These are phyloP conservation scores for Rhodofomes roseus DNA, from an alignment of 1,284 basidiomycete species.

Conservation along the genomic window DNA sequence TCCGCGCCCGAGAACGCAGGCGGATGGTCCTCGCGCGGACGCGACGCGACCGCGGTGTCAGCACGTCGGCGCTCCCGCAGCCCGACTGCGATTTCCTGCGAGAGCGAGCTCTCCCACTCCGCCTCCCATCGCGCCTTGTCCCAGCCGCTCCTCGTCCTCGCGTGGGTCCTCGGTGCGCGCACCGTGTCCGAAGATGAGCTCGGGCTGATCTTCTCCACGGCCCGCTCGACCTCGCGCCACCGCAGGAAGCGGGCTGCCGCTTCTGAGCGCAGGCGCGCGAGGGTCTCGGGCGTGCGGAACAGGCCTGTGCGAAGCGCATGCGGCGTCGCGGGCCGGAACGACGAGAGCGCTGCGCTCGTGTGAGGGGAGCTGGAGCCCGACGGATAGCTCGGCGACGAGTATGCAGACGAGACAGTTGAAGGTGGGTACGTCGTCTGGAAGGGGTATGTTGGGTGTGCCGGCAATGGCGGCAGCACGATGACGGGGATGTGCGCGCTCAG, in stretches of 20 bases:
- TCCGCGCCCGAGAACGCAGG: constrained; percentile 1
- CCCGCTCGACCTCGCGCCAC: constrained; percentile 64
- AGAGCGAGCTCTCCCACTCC: constrained; percentile 56
- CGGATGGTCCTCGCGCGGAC: neutral
- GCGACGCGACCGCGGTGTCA: constrained; percentile 8
- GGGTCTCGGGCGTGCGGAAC: constrained; percentile 57
- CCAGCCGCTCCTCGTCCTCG: constrained; percentile 31
- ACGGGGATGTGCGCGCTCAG: constrained; percentile 56
- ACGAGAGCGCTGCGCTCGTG: constrained; percentile 40
- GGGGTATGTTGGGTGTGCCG: constrained; percentile 7
- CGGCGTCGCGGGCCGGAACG: constrained; percentile 48
- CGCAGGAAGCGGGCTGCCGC: constrained; percentile 65
- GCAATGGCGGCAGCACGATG: constrained; percentile 42
- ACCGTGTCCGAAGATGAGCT: neutral
- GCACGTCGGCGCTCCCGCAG: constrained; percentile 14
- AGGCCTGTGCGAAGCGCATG: constrained; percentile 52
- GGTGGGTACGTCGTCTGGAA: constrained; percentile 2
- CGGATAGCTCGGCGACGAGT: neutral
- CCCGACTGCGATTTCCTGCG: constrained; percentile 49
- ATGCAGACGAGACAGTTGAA: constrained; percentile 20
- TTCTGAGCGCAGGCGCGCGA: constrained; percentile 54
- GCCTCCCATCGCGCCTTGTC: constrained; percentile 59
- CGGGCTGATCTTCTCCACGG: constrained; percentile 29
- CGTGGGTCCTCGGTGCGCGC: neutral
- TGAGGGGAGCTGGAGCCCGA: constrained; percentile 1